Conservation (phyloP, 192 early-diverging fungal genomes). For the Coemansia sp. region DNA sequence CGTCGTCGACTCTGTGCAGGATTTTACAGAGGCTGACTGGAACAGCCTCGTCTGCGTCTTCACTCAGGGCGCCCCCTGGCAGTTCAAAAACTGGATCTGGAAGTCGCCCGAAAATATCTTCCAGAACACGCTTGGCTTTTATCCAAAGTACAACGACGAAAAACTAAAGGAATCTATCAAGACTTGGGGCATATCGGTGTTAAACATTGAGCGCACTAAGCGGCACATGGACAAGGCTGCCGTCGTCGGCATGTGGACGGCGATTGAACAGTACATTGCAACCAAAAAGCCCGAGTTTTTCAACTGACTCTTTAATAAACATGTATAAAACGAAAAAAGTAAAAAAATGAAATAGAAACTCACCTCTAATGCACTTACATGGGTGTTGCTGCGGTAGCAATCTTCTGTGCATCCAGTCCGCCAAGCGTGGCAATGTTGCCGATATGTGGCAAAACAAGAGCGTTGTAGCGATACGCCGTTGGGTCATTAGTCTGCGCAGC, state of each 20-base stretch:
- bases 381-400: slow-evolving; percentile 19
- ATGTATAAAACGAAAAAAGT: neutral
- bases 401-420: slow-evolving; percentile 13
- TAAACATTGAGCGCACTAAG: slow-evolving; percentile 47
- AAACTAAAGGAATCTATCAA: slow-evolving; percentile 30
- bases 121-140: slow-evolving; percentile 65
- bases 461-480: slow-evolving; percentile 39
- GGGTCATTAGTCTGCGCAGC: slow-evolving; percentile 26
- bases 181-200: slow-evolving; percentile 25
- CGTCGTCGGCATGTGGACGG: slow-evolving; percentile 37
- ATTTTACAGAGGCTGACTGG: slow-evolving; percentile 77
- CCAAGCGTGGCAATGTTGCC: slow-evolving; percentile 17
- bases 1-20: slow-evolving; percentile 76
- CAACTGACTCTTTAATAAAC: neutral
- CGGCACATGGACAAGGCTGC: slow-evolving; percentile 50
- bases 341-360: neutral
- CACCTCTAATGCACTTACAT: neutral
- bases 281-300: slow-evolving; percentile 41
- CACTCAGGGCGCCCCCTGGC: slow-evolving; percentile 88
- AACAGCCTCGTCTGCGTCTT: slow-evolving; percentile 87
- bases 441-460: slow-evolving; percentile 23
- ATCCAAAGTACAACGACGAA: slow-evolving; percentile 50
- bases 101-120: slow-evolving; percentile 82
- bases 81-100: slow-evolving; percentile 92
- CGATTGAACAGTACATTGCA: slow-evolving; percentile 40